phyloP scores from a whole-genome alignment of 2,329 filamentous ascomycete genomes.

The Alternaria consortialis region DNA sequence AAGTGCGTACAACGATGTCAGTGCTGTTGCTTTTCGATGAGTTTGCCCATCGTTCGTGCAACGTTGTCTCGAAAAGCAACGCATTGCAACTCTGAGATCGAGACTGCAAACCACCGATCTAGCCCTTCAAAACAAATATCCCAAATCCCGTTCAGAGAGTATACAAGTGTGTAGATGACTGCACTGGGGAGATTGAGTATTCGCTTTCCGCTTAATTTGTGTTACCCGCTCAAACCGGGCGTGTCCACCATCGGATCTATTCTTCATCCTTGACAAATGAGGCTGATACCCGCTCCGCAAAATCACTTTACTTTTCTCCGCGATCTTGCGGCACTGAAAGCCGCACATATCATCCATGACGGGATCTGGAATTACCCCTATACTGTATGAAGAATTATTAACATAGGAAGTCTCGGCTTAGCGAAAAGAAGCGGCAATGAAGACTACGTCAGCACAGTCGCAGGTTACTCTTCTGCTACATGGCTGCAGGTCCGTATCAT shows the following conservation, averaged over 20 bases:
- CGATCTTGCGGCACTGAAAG: constrained; percentile 6
- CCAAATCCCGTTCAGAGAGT: background rate
- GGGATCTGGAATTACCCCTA: background rate
- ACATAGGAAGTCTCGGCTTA: background rate
- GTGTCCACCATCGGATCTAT: constrained; percentile 22
- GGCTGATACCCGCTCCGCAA: constrained; percentile 22
- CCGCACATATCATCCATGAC: constrained; percentile 15
- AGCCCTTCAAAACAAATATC: background rate
- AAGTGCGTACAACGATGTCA: constrained; percentile 8
- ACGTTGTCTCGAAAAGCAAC: constrained; percentile 6
- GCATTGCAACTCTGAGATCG: background rate
- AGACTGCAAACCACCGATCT: background rate
- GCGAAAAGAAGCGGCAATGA: constrained; percentile 1
- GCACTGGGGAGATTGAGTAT: constrained; percentile 2
- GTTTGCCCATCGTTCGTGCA: constrained; percentile 22
- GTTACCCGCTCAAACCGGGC: constrained; percentile 23
- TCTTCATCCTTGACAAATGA: constrained; percentile 15
- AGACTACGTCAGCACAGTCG: constrained; percentile 12
- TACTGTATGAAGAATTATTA: background rate
- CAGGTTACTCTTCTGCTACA: constrained; percentile 8
- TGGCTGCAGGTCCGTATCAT: constrained; percentile 11
- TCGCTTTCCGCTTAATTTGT: constrained; percentile 19
- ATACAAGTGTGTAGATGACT: background rate
- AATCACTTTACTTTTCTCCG: constrained; percentile 17
- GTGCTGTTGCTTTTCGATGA: constrained; percentile 2